A percentile compares a stretch with the other conserved stretches of the same genome.
These are phyloP conservation scores for Dinochytrium kinnereticum DNA, from an alignment of 371 early-diverging fungal genomes.

Conservation along the genomic window DNA sequence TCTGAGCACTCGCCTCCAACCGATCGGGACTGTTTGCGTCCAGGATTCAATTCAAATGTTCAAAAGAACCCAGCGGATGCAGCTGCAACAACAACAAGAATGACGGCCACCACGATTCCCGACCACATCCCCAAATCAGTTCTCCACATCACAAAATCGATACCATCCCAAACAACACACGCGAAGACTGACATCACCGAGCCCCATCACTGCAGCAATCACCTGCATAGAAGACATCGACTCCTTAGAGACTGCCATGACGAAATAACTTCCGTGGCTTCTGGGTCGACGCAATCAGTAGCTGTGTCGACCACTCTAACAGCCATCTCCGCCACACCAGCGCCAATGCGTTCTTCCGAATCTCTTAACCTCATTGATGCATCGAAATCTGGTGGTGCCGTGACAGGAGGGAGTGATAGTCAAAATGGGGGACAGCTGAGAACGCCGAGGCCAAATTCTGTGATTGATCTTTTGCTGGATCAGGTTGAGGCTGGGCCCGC, in stretches of 20 bases:
- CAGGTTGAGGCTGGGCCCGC: conserved; percentile 4
- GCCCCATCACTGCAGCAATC: too few species aligned
- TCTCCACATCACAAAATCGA: too few species aligned
- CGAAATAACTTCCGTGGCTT: neutral
- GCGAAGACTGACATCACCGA: too few species aligned
- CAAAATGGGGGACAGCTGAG: neutral
- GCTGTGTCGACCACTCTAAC: neutral
- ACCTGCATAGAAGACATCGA: neutral
- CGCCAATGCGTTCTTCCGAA: neutral
- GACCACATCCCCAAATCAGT: too few species aligned
- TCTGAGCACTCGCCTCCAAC: too few species aligned
- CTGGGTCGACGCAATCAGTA: neutral
- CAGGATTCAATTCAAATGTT: too few species aligned
- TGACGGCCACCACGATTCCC: too few species aligned
- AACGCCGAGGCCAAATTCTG: neutral
- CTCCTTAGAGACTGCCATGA: conserved; percentile 5
- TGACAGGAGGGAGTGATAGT: neutral
- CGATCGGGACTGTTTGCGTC: too few species aligned
- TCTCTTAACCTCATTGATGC: neutral
- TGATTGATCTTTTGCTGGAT: conserved; percentile 13
- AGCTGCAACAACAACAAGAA: too few species aligned
- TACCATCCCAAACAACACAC: too few species aligned
- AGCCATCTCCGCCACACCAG: neutral
- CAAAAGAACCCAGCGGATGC: too few species aligned
- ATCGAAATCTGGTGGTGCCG: neutral